Conservation (phyloP, 805 yeast genomes). For the Yamadazyma laniorum region DNA sequence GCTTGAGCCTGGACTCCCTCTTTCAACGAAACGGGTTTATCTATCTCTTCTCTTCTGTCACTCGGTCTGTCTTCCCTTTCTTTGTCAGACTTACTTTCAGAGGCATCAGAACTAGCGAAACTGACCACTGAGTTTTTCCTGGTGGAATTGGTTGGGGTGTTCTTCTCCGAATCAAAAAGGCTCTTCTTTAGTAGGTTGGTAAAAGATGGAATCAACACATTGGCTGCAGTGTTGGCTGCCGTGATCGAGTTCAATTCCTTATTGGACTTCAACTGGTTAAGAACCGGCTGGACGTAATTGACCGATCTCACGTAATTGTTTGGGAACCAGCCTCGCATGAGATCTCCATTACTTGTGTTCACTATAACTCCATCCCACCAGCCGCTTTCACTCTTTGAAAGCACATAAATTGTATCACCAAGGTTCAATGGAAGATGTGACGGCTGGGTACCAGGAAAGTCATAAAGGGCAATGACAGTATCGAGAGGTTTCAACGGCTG, state of each 20-base stretch:
- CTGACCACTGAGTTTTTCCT: constrained; percentile 51
- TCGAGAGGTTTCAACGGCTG: constrained; percentile 44
- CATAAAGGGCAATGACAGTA: constrained; percentile 58
- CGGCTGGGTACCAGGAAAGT: constrained; percentile 51
- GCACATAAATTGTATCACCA: constrained; percentile 73
- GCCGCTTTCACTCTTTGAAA: constrained; percentile 60
- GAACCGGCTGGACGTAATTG: constrained; percentile 41
- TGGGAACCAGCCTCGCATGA: constrained; percentile 84
- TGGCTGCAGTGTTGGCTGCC: constrained; percentile 48
- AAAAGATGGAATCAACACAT: constrained; percentile 43
- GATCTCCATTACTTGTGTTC: constrained; percentile 32
- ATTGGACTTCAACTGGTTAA: constrained; percentile 35
- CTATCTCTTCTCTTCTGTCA: not conserved
- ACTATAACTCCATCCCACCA: constrained; percentile 85
- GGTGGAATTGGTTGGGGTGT: constrained; percentile 31
- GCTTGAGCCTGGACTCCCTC: not conserved
- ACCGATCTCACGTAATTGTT: constrained; percentile 53
- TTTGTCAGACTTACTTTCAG: not conserved
- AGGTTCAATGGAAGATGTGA: constrained; percentile 50
- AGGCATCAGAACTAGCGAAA: constrained; percentile 30
- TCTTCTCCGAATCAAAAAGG: constrained; percentile 31
- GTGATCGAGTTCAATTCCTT: constrained; percentile 43
- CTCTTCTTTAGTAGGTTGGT: constrained; percentile 37
- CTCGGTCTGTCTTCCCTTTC: not conserved
- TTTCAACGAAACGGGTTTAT: not conserved